Percentiles rank a stretch among this genome's conserved stretches.
Conservation (phyloP, 495 filamentous ascomycete genomes). For the Aspergillus mulundensis region DNA sequence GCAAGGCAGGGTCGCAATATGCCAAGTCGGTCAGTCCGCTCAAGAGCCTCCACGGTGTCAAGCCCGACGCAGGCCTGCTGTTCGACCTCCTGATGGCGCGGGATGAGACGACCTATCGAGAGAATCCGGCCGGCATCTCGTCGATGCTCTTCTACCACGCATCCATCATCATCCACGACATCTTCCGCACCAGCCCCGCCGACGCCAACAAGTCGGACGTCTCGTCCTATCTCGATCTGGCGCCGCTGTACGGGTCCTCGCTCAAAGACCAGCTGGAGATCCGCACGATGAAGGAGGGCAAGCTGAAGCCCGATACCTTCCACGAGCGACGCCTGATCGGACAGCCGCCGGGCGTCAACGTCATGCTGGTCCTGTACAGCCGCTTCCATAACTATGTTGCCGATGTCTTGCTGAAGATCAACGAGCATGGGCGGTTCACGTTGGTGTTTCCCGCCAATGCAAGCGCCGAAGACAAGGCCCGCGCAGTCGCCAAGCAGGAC, state of each 20-base stretch:
- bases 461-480: neutral
- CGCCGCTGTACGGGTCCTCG: slow-evolving; percentile 51
- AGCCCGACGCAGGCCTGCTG: slow-evolving; percentile 19
- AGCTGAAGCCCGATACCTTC: slow-evolving; percentile 53
- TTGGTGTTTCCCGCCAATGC: neutral
- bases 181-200: slow-evolving; percentile 44
- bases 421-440: slow-evolving; percentile 37
- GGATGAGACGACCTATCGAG: slow-evolving; percentile 1
- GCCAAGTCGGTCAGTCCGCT: slow-evolving; percentile 23
- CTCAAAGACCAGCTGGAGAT: slow-evolving; percentile 43
- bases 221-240: slow-evolving; percentile 55
- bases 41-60: slow-evolving; percentile 15
- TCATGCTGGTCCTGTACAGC: slow-evolving; percentile 39
- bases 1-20: slow-evolving; percentile 41
- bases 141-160: slow-evolving; percentile 47
- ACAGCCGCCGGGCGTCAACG: slow-evolving; percentile 45
- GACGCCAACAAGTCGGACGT: slow-evolving; percentile 44
- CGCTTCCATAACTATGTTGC: slow-evolving; percentile 44
- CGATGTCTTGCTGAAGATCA: slow-evolving; percentile 30
- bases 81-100: slow-evolving; percentile 9
- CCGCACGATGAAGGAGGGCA: slow-evolving; percentile 42
- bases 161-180: slow-evolving; percentile 47
- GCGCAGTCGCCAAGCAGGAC: slow-evolving; percentile 24
- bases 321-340: slow-evolving; percentile 43
- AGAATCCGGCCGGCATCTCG: slow-evolving; percentile 27